phyloP scores from a whole-genome alignment of 2,329 filamentous ascomycete genomes.

The Calonectria ilicicola region DNA sequence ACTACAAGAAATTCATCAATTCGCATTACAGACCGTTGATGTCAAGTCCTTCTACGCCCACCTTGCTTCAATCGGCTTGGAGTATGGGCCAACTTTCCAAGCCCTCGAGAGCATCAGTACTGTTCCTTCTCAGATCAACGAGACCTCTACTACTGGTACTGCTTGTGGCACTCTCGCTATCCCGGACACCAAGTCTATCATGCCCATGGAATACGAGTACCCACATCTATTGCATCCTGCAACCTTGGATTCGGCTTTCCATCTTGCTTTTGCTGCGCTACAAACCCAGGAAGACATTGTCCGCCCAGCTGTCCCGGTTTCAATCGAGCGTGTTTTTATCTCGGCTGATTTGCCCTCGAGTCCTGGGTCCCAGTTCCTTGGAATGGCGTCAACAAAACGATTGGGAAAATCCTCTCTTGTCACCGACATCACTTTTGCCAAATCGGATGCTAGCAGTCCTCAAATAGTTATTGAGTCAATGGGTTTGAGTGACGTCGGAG shows the following conservation, averaged over 20 bases:
- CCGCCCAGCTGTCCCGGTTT: background rate
- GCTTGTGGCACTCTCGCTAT: background rate
- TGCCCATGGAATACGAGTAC: background rate
- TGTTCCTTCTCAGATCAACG: background rate
- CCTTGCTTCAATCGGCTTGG: background rate
- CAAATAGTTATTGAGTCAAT: background rate
- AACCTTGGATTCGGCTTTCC: background rate
- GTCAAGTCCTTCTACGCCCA: background rate
- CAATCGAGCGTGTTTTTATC: background rate
- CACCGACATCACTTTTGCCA: background rate
- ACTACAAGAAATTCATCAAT: background rate
- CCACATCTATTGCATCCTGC: background rate
- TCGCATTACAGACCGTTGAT: background rate
- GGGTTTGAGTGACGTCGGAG: background rate
- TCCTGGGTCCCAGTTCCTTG: background rate
- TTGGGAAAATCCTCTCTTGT: background rate
- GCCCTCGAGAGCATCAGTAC: background rate
- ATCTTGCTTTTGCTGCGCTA: background rate
- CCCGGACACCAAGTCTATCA: background rate
- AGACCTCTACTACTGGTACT: background rate
- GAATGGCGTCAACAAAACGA: background rate
- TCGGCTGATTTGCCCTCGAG: background rate
- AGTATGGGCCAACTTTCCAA: background rate
- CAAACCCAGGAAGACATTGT: background rate
- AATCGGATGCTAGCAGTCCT: background rate